Evolutionary conservation across 768 basidiomycete species (phyloP).

Genomic region (Tricholomella constricta): DNA sequence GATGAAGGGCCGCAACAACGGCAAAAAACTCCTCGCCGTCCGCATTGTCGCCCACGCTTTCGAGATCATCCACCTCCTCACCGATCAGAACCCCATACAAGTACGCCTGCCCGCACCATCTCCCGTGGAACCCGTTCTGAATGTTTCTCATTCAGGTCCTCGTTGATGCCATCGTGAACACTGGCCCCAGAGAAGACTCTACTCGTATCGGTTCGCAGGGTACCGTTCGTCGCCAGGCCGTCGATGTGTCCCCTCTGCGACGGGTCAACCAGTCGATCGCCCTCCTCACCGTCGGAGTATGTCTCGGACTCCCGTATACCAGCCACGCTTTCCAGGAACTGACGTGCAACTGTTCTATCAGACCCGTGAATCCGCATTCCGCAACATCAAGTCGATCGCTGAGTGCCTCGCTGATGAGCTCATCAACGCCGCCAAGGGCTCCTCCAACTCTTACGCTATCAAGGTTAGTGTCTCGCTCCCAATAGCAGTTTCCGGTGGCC

Average conservation of each 20-base stretch:
- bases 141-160: slow-evolving; percentile 58
- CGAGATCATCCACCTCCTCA: slow-evolving; percentile 99
- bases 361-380: slow-evolving; percentile 99
- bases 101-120: slow-evolving; percentile 41
- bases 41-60: slow-evolving; percentile 99
- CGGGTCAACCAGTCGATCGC: slow-evolving; percentile 97
- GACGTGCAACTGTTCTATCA: slow-evolving; percentile 29
- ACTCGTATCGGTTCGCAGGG: slow-evolving; percentile 99
- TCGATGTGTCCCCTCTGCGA: slow-evolving; percentile 98
- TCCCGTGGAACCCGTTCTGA: slow-evolving; percentile 1
- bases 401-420: slow-evolving; percentile 99
- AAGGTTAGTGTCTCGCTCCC: slow-evolving; percentile 59
- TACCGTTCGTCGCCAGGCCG: slow-evolving; percentile 98
- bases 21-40: slow-evolving; percentile 98
- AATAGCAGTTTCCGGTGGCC: background rate
- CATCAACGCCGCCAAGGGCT: slow-evolving; percentile 99
- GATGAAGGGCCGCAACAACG: slow-evolving; percentile 99
- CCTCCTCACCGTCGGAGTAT: slow-evolving; percentile 93
- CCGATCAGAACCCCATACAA: slow-evolving; percentile 99
- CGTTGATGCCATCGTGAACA: slow-evolving; percentile 99
- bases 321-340: background rate
- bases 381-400: slow-evolving; percentile 99
- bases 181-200: slow-evolving; percentile 98
- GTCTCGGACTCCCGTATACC: slow-evolving; percentile 28
- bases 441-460: slow-evolving; percentile 99